phyloP scores from a whole-genome alignment of 23 red algal species.

The Gracilaria domingensis region DNA sequence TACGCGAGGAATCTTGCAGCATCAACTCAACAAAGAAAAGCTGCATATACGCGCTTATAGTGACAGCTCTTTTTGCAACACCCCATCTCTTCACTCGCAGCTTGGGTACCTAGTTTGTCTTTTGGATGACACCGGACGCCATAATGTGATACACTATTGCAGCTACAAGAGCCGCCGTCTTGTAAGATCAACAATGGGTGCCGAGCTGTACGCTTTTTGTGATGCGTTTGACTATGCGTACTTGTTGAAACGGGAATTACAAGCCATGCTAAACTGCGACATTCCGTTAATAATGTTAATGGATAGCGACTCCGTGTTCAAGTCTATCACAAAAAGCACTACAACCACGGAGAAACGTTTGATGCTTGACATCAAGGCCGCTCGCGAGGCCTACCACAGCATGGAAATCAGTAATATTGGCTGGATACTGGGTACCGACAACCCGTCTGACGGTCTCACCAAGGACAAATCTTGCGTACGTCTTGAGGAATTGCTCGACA shows the following conservation, averaged over 20 bases:
- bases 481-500: neutral
- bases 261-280: neutral
- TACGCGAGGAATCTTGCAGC: neutral
- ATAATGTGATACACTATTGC: constrained; percentile 6
- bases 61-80: constrained; percentile 23
- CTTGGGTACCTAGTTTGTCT: constrained; percentile 29
- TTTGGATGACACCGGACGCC: neutral
- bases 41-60: constrained; percentile 41
- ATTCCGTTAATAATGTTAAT: neutral
- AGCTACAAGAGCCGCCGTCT: constrained; percentile 23
- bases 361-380: constrained; percentile 5
- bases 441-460: neutral
- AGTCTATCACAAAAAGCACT: neutral
- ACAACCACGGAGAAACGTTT: neutral
- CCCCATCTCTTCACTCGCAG: constrained; percentile 10
- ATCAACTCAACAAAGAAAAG: neutral
- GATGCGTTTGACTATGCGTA: neutral
- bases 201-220: constrained; percentile 17
- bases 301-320: constrained; percentile 1
- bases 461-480: neutral
- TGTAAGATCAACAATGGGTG: neutral
- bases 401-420: neutral
- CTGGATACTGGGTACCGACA: neutral
- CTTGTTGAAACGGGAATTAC: neutral
- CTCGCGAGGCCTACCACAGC: neutral